Percentiles rank a stretch among this genome's conserved stretches.
Evolutionary conservation across 116 monocot species (phyloP).

Genomic region (Posidonia oceanica): DNA sequence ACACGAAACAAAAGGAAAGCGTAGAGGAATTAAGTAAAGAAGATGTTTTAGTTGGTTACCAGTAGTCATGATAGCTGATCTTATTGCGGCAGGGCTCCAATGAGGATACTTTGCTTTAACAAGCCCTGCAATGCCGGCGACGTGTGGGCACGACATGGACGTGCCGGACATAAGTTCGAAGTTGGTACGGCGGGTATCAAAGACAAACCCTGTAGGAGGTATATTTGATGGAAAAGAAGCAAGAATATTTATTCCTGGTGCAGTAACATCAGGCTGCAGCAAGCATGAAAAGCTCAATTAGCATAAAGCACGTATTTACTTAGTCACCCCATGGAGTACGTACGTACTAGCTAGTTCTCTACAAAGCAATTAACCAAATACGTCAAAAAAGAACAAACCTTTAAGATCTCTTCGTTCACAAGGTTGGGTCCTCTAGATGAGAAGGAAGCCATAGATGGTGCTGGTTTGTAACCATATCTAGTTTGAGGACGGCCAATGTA

Average conservation of each 20-base stretch:
- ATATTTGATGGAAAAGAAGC: constrained; percentile 14
- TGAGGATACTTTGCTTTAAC: constrained; percentile 21
- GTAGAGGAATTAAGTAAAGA: no score
- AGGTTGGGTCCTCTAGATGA: not conserved
- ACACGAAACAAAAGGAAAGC: no score
- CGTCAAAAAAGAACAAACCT: not conserved
- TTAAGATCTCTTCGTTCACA: no score
- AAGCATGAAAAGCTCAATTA: no score
- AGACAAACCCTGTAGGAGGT: not conserved
- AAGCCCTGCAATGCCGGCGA: constrained; percentile 12
- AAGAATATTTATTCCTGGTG: constrained; percentile 34
- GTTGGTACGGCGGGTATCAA: constrained; percentile 7
- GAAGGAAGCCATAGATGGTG: constrained; percentile 3
- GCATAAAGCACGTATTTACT: no score
- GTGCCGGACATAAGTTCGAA: constrained; percentile 33
- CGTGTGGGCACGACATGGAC: constrained; percentile 44
- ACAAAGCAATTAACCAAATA: no score
- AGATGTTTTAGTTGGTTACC: constrained; percentile 3
- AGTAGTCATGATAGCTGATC: constrained; percentile 9
- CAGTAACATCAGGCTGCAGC: constrained; percentile 43
- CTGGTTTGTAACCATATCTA: no score
- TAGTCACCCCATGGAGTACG: no score
- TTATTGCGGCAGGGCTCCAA: constrained; percentile 29
- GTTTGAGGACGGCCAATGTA: no score
- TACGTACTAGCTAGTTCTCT: no score